phyloP scores from a whole-genome alignment of 164 flowering plant genomes.

The Liriodendron chinense region DNA sequence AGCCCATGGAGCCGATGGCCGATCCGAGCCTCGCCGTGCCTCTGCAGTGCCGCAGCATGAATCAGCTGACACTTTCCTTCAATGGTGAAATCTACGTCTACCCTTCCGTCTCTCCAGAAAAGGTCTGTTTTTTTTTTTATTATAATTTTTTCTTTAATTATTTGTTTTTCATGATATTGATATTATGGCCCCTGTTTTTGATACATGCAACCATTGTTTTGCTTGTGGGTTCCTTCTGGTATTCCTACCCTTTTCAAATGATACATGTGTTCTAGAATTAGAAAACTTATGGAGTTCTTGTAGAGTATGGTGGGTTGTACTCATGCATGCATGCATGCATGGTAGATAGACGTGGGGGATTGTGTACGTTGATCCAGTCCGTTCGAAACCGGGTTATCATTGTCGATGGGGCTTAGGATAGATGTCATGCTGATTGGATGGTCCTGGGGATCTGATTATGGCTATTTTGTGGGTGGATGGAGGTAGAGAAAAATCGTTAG shows the following conservation, averaged over 20 bases:
- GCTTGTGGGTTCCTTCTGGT: background rate
- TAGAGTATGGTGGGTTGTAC: background rate
- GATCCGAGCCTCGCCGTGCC: conserved; percentile 8
- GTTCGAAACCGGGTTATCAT: background rate
- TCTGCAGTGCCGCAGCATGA: conserved; percentile 11
- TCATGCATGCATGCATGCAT: background rate
- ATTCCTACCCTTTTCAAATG: background rate
- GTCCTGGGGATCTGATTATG: background rate
- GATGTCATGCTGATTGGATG: background rate
- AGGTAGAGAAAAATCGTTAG: too few relatives aligned
- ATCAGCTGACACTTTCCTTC: conserved; percentile 31
- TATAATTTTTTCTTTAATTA: too few relatives aligned
- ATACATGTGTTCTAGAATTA: background rate
- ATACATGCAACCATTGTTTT: background rate
- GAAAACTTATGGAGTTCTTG: background rate
- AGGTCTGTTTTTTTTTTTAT: conserved; percentile 10
- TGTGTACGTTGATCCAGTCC: background rate
- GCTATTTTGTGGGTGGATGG: background rate
- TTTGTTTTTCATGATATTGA: background rate
- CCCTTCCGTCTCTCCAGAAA: conserved; percentile 29
- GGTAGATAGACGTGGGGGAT: background rate
- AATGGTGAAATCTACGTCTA: conserved; percentile 33
- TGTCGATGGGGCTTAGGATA: background rate
- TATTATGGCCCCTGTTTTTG: background rate
- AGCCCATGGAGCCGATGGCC: background rate